These are phyloP conservation scores for Monascus ruber DNA, from an alignment of 2,329 filamentous ascomycete species.

Conservation along the genomic window DNA sequence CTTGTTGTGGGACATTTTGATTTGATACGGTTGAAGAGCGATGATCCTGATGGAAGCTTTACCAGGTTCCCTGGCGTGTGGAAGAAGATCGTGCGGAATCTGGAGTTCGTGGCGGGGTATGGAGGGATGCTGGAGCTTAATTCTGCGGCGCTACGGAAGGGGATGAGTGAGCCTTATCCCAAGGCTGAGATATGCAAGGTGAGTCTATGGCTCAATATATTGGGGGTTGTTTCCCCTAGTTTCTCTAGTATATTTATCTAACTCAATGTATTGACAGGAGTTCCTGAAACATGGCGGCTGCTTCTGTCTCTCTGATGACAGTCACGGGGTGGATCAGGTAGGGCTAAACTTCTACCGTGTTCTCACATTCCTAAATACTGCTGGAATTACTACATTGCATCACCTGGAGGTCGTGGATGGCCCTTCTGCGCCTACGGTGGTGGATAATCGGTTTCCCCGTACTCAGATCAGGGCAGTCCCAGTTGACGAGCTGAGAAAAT, in stretches of 20 bases:
- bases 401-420: conserved; percentile 22
- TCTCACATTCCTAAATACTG: conserved; percentile 54
- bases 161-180: conserved; percentile 83
- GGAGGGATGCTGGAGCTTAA: conserved; percentile 85
- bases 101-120: conserved; percentile 58
- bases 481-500: conserved; percentile 23
- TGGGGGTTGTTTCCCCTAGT: not conserved
- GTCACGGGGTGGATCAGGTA: conserved; percentile 77
- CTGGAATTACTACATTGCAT: conserved; percentile 28
- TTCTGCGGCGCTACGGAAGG: conserved; percentile 76
- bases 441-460: conserved; percentile 26
- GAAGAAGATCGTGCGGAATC: conserved; percentile 61
- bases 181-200: conserved; percentile 65
- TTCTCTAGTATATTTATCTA: not conserved
- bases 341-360: conserved; percentile 70
- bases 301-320: conserved; percentile 91
- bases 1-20: conserved; percentile 89
- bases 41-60: conserved; percentile 53
- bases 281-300: conserved; percentile 63
- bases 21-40: conserved; percentile 69
- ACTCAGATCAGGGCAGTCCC: conserved; percentile 20
- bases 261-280: conserved; percentile 38
- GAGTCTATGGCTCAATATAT: conserved; percentile 14
- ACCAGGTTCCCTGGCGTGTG: conserved; percentile 54
- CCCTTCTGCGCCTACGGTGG: conserved; percentile 4